Conservation (phyloP, 1,284 basidiomycete genomes). For the Tilletia indica region DNA sequence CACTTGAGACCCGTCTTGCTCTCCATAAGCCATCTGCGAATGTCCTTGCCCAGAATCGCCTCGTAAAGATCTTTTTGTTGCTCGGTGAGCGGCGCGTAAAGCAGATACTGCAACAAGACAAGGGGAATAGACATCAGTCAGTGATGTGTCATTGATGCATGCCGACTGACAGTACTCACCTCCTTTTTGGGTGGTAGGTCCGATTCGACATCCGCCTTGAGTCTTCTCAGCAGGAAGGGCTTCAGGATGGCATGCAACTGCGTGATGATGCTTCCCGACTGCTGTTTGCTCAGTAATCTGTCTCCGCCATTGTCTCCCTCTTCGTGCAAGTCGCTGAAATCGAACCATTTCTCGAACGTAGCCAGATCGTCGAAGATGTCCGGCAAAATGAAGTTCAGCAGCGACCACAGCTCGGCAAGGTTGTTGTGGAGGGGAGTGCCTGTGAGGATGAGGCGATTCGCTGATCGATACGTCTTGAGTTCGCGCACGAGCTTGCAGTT, state of each 20-base stretch:
- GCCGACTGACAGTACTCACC: not conserved
- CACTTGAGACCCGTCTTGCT: slow-evolving; percentile 42
- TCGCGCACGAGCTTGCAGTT: slow-evolving; percentile 85
- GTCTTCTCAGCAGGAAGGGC: slow-evolving; percentile 49
- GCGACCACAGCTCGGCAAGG: slow-evolving; percentile 85
- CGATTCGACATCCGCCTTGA: slow-evolving; percentile 50
- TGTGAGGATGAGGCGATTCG: slow-evolving; percentile 85
- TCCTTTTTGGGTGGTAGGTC: slow-evolving; percentile 53
- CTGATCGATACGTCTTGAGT: slow-evolving; percentile 80
- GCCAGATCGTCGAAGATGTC: slow-evolving; percentile 82
- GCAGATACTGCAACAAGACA: slow-evolving; percentile 61
- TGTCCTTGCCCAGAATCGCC: slow-evolving; percentile 55
- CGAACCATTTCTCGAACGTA: slow-evolving; percentile 79
- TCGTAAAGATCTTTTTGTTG: slow-evolving; percentile 82
- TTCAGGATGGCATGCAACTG: slow-evolving; percentile 53
- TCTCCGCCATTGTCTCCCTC: slow-evolving; percentile 20
- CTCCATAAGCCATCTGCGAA: slow-evolving; percentile 47
- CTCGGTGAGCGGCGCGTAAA: slow-evolving; percentile 82
- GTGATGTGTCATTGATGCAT: not conserved
- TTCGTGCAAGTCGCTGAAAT: slow-evolving; percentile 38
- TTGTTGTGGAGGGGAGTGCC: slow-evolving; percentile 94
- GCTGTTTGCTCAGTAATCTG: slow-evolving; percentile 60
- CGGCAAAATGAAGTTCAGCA: slow-evolving; percentile 73
- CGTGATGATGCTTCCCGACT: slow-evolving; percentile 61
- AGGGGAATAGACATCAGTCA: not conserved